Conservation (phyloP, 129 eudicot species). For the Heracleum sosnowskyi region DNA sequence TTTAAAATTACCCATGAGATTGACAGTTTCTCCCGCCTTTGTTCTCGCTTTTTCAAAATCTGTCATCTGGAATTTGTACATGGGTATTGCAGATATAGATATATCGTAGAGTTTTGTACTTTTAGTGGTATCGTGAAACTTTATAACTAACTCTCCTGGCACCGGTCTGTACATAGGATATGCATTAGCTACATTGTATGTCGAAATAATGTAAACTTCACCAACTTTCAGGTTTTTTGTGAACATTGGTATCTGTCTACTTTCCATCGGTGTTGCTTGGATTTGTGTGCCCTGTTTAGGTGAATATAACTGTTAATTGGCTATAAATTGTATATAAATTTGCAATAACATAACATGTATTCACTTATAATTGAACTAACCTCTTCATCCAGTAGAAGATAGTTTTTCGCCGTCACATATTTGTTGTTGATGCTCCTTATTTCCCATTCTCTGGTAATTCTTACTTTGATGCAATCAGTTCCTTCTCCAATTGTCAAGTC, state of each 20-base stretch:
- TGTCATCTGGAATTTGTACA: background rate
- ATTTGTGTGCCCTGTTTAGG: background rate
- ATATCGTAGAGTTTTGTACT: background rate
- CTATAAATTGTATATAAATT: too few species aligned
- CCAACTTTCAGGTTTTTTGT: background rate
- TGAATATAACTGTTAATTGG: too few species aligned
- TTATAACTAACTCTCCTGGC: background rate
- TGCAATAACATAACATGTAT: too few species aligned
- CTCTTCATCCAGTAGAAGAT: too few species aligned
- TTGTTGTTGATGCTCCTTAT: too few species aligned
- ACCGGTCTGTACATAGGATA: background rate
- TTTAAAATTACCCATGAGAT: background rate
- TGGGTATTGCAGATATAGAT: background rate
- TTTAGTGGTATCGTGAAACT: background rate
- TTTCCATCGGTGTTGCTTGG: background rate
- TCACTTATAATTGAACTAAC: too few species aligned
- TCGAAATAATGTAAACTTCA: background rate
- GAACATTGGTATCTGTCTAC: too few species aligned
- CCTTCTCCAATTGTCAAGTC: too few species aligned
- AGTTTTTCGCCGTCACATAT: too few species aligned
- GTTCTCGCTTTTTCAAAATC: background rate
- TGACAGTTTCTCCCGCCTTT: background rate
- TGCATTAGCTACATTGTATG: background rate
- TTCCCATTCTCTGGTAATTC: too few species aligned
- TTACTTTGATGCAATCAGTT: too few species aligned